These are phyloP conservation scores for Picochlorum sp. DNA, from an alignment of 139 green algal genomes.

Conservation along the genomic window DNA sequence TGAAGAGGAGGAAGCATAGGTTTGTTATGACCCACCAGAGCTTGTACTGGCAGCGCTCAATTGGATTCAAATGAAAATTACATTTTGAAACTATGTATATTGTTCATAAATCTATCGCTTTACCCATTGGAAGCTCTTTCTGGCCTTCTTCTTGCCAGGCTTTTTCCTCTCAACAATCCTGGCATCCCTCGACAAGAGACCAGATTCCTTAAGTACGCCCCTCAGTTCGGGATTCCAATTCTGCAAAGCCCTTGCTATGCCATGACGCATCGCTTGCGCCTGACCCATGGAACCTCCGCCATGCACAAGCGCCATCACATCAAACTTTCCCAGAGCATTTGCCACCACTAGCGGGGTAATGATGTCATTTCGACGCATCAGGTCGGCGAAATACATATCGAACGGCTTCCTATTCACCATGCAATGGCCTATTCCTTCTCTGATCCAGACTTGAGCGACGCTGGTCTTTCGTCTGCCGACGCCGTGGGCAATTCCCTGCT, in stretches of 20 bases:
- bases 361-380: constrained; percentile 48
- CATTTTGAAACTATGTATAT: background rate
- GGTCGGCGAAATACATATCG: constrained; percentile 60
- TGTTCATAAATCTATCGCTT: constrained; percentile 20
- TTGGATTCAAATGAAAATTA: background rate
- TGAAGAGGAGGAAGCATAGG: background rate
- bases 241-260: constrained; percentile 69
- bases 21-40: background rate
- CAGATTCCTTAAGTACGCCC: constrained; percentile 42
- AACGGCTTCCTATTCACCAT: constrained; percentile 62
- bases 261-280: constrained; percentile 71
- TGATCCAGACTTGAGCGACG: constrained; percentile 47
- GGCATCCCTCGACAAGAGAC: constrained; percentile 67
- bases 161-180: constrained; percentile 95
- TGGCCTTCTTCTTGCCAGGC: constrained; percentile 52
- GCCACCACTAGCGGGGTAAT: constrained; percentile 77
- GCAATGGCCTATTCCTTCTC: constrained; percentile 43
- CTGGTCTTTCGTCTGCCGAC: constrained; percentile 60
- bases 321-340: constrained; percentile 44
- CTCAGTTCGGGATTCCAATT: constrained; percentile 53
- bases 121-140: constrained; percentile 37
- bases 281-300: constrained; percentile 54
- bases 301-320: constrained; percentile 51
- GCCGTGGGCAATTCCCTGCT: constrained; percentile 39
- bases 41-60: background rate